Evolutionary conservation across 2,329 filamentous ascomycete genomes (phyloP), one percentile per base, ranked within the genome.

Genomic region (Monilinia fructicola): DNA sequence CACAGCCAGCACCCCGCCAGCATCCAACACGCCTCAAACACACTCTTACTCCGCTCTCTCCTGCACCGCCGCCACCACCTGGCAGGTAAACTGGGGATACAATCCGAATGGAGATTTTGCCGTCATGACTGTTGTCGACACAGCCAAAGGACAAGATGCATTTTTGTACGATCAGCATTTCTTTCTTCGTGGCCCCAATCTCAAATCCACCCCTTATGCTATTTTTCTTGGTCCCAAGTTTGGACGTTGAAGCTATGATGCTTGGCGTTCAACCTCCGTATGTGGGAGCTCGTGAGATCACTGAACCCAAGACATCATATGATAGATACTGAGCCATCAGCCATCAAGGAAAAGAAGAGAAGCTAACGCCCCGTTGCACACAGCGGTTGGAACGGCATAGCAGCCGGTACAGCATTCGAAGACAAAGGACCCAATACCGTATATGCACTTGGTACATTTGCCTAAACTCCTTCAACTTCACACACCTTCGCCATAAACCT

Each of bases 31-130:
- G 35, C 40, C 38, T 16, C 28, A 21, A 16, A 58, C 56, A 4
- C 56, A 63, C 40, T 59, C 44, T 50, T 50, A 44, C n/a, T 62
- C 40, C 50, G 18, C 38, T 4, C 21, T 59, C 48, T 10, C 40
- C 23, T 56, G 56, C 16, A 35, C 16, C n/a, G 23, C 23, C 10
- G 31, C 38, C 18, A 16, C 59, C 7, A 28, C 26, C 7, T 70
- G 67, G 69, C 10, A 23, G 2, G 56, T 69, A 26, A 69, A 56
- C 35, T 70, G 69, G 68, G 68, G 69, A 5, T 69, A 70, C 35
- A 69, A 69, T 23, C 1, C 38, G 1, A 35, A 10, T 26, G 59
- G 50, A 10, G 44, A 71, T 56, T 69, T 65, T 53, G 68, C 68
- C 2, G 69, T 71, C 10, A 67, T 70, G 68, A 69, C 66, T 0